phyloP scores from a whole-genome alignment of 129 eudicot species.

The Flaveria brownii region DNA sequence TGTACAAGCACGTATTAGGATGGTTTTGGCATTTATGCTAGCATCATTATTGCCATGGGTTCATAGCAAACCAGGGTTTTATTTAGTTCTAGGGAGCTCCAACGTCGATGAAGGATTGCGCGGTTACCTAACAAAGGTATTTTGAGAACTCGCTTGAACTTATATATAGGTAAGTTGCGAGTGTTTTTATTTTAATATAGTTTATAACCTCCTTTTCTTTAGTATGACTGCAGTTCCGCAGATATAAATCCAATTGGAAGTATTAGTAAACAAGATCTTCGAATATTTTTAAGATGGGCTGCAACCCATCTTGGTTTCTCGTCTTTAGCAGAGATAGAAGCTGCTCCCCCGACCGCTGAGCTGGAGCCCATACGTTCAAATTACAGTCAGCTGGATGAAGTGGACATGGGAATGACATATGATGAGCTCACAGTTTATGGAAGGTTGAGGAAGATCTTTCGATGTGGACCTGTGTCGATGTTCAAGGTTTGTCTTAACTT shows the following conservation, averaged over 20 bases:
- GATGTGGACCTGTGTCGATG: slow-evolving; percentile 96
- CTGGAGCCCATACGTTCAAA: slow-evolving; percentile 91
- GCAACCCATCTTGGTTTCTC: slow-evolving; percentile 82
- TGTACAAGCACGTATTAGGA: slow-evolving; percentile 94
- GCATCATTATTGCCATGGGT: slow-evolving; percentile 99
- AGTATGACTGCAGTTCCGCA: slow-evolving; percentile 99
- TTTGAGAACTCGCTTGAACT: background rate
- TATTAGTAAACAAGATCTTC: slow-evolving; percentile 87
- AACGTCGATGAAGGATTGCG: slow-evolving; percentile 97
- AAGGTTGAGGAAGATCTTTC: slow-evolving; percentile 85
- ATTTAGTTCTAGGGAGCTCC: slow-evolving; percentile 93
- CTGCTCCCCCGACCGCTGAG: slow-evolving; percentile 99
- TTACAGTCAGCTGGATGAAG: slow-evolving; percentile 97
- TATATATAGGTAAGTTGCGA: no score
- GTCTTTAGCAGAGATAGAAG: slow-evolving; percentile 88
- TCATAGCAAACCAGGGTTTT: slow-evolving; percentile 89
- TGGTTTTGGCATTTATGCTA: slow-evolving; percentile 93
- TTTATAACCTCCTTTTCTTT: background rate
- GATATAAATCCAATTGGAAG: slow-evolving; percentile 97
- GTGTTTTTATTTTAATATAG: background rate
- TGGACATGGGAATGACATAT: slow-evolving; percentile 98
- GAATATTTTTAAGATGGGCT: slow-evolving; percentile 84
- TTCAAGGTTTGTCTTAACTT: slow-evolving; percentile 60
- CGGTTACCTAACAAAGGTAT: slow-evolving; percentile 95
- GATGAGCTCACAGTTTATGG: slow-evolving; percentile 90